A percentile compares a stretch with the other conserved stretches of the same genome.
Evolutionary conservation across 169 alveolate genomes (phyloP).

Genomic region (Fabrea salina): DNA sequence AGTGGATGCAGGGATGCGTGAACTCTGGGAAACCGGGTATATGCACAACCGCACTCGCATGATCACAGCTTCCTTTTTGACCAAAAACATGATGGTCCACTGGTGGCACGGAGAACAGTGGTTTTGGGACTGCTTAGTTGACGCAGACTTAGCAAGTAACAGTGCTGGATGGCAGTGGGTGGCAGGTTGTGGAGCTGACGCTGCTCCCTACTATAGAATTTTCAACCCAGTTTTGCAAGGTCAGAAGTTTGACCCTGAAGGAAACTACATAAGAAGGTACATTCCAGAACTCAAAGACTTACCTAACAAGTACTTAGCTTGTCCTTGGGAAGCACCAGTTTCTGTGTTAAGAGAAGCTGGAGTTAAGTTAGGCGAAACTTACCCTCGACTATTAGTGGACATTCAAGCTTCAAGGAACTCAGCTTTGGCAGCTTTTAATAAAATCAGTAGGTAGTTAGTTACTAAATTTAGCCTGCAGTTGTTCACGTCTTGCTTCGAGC

Average conservation of each 20-base stretch:
- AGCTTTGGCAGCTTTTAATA: too few species aligned
- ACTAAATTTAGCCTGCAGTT: too few species aligned
- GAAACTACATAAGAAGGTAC: conserved; percentile 60
- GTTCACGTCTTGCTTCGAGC: not conserved
- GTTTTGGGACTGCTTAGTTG: conserved; percentile 58
- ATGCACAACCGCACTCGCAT: conserved; percentile 62
- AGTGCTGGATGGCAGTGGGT: conserved; percentile 48
- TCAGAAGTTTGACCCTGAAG: conserved; percentile 46
- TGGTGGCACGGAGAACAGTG: conserved; percentile 57
- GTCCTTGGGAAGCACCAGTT: conserved; percentile 55
- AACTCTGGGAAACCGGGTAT: conserved; percentile 56
- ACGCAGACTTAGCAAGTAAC: conserved; percentile 55
- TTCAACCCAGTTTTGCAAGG: conserved; percentile 37
- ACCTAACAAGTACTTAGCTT: conserved; percentile 58
- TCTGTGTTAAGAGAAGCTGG: conserved; percentile 37
- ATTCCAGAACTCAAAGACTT: conserved; percentile 44
- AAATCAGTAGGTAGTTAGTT: too few species aligned
- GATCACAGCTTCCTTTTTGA: conserved; percentile 46
- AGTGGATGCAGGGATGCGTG: conserved; percentile 64
- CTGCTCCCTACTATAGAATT: conserved; percentile 28
- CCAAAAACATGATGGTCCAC: conserved; percentile 44
- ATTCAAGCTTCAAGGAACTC: too few species aligned
- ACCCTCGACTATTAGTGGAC: conserved; percentile 45
- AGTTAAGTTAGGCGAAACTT: conserved; percentile 48
- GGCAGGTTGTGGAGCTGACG: conserved; percentile 52